Evolutionary conservation across 306 rosid genomes (phyloP).

Genomic region (Vachellia pachyceras): DNA sequence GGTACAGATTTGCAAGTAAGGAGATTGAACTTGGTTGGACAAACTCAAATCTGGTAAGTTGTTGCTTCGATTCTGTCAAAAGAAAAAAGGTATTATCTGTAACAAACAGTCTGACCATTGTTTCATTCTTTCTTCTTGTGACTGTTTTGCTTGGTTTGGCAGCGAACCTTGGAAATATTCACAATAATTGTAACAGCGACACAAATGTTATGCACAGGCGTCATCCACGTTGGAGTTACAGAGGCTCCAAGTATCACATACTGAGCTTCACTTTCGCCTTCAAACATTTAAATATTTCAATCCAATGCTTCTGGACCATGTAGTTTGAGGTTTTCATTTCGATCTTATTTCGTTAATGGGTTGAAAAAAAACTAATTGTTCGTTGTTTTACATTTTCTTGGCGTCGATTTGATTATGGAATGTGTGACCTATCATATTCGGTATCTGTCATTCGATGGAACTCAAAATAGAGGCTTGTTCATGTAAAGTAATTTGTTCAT

Average conservation of each 20-base stretch:
- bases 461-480: neutral
- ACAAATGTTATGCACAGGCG: conserved; percentile 3
- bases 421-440: neutral
- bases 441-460: neutral
- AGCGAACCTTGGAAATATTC: conserved; percentile 7
- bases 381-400: neutral
- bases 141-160: neutral
- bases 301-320: neutral
- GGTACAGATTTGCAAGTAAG: conserved; percentile 85
- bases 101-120: neutral
- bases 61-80: conserved; percentile 1
- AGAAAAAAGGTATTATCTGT: neutral
- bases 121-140: neutral
- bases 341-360: neutral
- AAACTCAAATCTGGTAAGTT: conserved; percentile 67
- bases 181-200: conserved; percentile 29
- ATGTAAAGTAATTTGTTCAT: no score
- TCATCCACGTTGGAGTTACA: conserved; percentile 11
- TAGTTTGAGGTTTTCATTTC: neutral
- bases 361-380: neutral
- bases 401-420: neutral
- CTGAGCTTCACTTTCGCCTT: neutral
- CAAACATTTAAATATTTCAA: neutral
- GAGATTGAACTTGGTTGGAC: conserved; percentile 89
- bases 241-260: neutral